phyloP scores from a whole-genome alignment of 345 rosid species.

The Eucalyptus rudis region DNA sequence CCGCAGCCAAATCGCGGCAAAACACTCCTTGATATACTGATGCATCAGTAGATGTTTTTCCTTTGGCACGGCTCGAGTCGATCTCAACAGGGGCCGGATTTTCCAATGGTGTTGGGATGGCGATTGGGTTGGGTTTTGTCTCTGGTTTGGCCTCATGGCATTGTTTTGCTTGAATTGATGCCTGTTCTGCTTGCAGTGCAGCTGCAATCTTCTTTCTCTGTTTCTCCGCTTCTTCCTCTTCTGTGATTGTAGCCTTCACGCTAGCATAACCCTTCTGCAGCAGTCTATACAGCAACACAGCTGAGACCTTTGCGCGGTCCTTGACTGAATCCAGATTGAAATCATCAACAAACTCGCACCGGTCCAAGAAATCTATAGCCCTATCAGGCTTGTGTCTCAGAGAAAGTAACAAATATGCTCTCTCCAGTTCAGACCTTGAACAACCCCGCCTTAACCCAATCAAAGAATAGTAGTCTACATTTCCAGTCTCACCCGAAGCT shows the following conservation, averaged over 20 bases:
- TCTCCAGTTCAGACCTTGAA: slow-evolving; percentile 32
- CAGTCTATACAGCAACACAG: slow-evolving; percentile 24
- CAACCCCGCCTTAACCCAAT: slow-evolving; percentile 38
- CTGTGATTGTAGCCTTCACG: slow-evolving; percentile 10
- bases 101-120: not conserved
- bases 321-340: slow-evolving; percentile 23
- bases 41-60: slow-evolving; percentile 12
- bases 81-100: not conserved
- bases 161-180: slow-evolving; percentile 26
- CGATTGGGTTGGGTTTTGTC: not conserved
- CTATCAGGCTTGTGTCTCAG: slow-evolving; percentile 36
- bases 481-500: slow-evolving; percentile 26
- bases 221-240: slow-evolving; percentile 61
- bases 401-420: slow-evolving; percentile 26
- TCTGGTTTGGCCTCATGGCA: slow-evolving; percentile 7
- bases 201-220: slow-evolving; percentile 39
- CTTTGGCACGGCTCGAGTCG: not conserved
- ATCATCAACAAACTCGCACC: slow-evolving; percentile 29
- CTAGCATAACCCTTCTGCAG: slow-evolving; percentile 22
- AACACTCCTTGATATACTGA: slow-evolving; percentile 57
- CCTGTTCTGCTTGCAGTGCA: slow-evolving; percentile 31
- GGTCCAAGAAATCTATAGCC: slow-evolving; percentile 17
- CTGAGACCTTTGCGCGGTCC: slow-evolving; percentile 25
- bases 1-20: slow-evolving; percentile 79
- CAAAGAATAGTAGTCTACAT: slow-evolving; percentile 29